Evolutionary conservation across 768 basidiomycete genomes (phyloP).

Genomic region (Favolaschia claudopus): DNA sequence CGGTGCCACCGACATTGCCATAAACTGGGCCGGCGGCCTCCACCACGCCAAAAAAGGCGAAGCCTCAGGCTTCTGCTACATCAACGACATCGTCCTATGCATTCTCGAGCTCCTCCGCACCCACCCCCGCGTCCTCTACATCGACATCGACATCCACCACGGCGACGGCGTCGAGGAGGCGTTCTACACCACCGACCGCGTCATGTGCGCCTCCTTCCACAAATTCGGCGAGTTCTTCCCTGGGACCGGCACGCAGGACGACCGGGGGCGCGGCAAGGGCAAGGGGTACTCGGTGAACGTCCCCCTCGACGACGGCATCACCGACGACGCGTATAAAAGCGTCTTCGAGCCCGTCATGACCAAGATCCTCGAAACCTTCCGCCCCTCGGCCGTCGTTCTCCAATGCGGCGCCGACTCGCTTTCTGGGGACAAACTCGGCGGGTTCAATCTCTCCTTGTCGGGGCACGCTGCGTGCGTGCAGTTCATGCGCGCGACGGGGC

Average conservation of each 20-base stretch:
- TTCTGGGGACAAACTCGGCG: constrained; percentile 93
- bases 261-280: constrained; percentile 84
- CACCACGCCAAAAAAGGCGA: constrained; percentile 99
- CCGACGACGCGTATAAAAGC: constrained; percentile 84
- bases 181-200: constrained; percentile 96
- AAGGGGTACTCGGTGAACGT: constrained; percentile 93
- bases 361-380: constrained; percentile 85
- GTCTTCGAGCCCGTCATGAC: constrained; percentile 94
- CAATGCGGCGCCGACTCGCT: constrained; percentile 98
- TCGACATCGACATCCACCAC: constrained; percentile 99
- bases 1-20: constrained; percentile 88
- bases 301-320: constrained; percentile 93
- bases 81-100: constrained; percentile 96
- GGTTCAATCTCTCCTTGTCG: constrained; percentile 94
- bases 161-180: constrained; percentile 99
- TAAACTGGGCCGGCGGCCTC: constrained; percentile 98
- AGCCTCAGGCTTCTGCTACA: constrained; percentile 99
- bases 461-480: constrained; percentile 93
- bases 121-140: constrained; percentile 89
- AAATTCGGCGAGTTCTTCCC: constrained; percentile 97
- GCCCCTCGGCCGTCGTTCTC: constrained; percentile 86
- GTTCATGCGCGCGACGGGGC: constrained; percentile 80
- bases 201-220: constrained; percentile 97
- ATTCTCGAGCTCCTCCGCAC: constrained; percentile 90
- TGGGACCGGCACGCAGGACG: constrained; percentile 85